Base-by-base conservation (phyloP, 1,284 basidiomycete species). In the Bjerkandera adusta region DNA sequence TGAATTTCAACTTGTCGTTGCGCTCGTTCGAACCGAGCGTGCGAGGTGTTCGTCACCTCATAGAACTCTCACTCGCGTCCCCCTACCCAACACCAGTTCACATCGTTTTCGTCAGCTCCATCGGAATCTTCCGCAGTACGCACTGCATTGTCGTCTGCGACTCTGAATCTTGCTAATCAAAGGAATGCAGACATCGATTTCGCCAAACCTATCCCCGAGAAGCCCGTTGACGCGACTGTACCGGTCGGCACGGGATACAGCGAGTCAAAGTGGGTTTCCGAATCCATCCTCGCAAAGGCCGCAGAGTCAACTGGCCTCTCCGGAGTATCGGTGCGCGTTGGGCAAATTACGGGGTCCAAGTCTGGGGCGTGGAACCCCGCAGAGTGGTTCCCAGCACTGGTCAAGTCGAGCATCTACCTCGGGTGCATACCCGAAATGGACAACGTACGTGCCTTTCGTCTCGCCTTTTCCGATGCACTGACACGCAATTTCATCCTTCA, bases 1-100 rank as follows among this genome's bases (percentile, higher is more conserved):
- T 69, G 3, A 62, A 72, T 51, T 71, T 70, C 52, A 69, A 69
- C 13, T 49, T 68, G 1, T 51, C 57, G 4, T 41, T 69, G 11
- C 49, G 58, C 2, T 68, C 68, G 2, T 67, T 68, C 35, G 68
- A 68, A 37, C 51, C 60, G 0, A 57, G 64, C 26, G 48, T 70
- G 5, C 47, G 33, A 12, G 61, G 59, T 16, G 57, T 59, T 4
- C 58, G 61, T 10, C 47, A 62, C 45, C 45, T 68, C 25, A 55
- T 68, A 18, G 63, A 72, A 22, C 57, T 70, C 13, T 64, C 66
- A 0, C 57, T 65, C 0, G 47, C 43, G 5, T 67, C 66, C 3
- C 49, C 51, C 7, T 41, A 43, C 8, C 48, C 57, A 2, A 40
- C 37, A 21, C 48, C 50, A 1, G 44, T 40, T 6, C 58, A 59